Evolutionary conservation across 768 basidiomycete species (phyloP), one percentile per base, ranked within the genome.

Genomic region (Astraeus odoratus): DNA sequence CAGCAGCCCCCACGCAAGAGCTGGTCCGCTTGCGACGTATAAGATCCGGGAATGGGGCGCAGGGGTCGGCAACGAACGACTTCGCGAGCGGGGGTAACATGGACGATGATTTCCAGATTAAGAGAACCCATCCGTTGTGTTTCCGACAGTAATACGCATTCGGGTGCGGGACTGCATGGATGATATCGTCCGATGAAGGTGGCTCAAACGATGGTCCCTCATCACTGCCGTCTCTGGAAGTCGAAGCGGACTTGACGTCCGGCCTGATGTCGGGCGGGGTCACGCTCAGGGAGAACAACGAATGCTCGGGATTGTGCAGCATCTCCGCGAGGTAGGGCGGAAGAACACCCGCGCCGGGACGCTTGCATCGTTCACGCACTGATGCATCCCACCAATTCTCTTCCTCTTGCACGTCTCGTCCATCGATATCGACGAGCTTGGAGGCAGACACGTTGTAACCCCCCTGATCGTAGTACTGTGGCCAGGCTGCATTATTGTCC

Each of bases 111-210:
- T 78, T 79, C 81, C 83, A 86, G 30, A 68, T 70, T 13, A 90
- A 68, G 30, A 91, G 73, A 26, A 88, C 76, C 88, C 88, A 92
- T 5, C 83, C 82, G 52, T 90, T 86, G 46, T 90, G 84, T 58
- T 78, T 81, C 19, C 79, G 76, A 57, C 87, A 91, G 57, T 85
- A 92, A 59, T 86, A 86, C 12, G 85, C 86, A 52, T 86, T 78
- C 4, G 88, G 81, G 58, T 92, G 87, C 10, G 89, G 88, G 24
- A 86, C 71, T 24, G 86, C 74, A 13, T 73, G 76, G n/a, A 72
- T 75, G 5, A 82, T 68, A 53, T 88, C 84, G 27, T 79, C 76
- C 46, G 73, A 68, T n/a, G 78, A 70, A 1, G 82, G 83, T 8
- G 68, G 58, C 7, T 48, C 50, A 39, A 55, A 54, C 23, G 54